A percentile compares a stretch with the other conserved stretches of the same genome.
phyloP scores from a whole-genome alignment of 768 basidiomycete species.

The Roridomyces roridus region DNA sequence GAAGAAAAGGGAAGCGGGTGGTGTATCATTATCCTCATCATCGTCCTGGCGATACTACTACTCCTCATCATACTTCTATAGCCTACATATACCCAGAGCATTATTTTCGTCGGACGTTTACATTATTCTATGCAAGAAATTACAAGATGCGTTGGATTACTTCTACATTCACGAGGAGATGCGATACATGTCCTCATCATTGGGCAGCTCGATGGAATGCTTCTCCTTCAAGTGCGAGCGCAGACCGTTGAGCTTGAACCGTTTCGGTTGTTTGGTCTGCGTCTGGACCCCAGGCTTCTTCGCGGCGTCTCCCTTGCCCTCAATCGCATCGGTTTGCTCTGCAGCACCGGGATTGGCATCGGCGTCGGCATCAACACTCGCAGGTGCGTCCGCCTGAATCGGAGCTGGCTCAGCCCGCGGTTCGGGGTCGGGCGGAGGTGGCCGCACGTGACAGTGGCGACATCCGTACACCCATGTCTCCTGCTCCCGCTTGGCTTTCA shows the following conservation, averaged over 20 bases:
- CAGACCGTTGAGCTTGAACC: slow-evolving; percentile 60
- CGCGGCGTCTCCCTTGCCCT: slow-evolving; percentile 10
- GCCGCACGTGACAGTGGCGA: slow-evolving; percentile 60
- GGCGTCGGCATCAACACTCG: too few species aligned
- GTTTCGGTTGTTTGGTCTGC: slow-evolving; percentile 28
- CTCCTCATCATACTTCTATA: slow-evolving; percentile 81
- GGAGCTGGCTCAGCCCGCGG: not conserved
- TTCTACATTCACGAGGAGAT: not conserved
- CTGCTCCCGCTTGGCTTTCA: slow-evolving; percentile 34
- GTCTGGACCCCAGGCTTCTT: slow-evolving; percentile 17
- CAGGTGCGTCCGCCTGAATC: too few species aligned
- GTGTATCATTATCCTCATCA: slow-evolving; percentile 86
- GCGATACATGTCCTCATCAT: slow-evolving; percentile 24
- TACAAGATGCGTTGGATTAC: too few species aligned
- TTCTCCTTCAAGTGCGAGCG: slow-evolving; percentile 68
- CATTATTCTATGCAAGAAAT: too few species aligned
- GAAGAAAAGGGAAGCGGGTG: slow-evolving; percentile 92
- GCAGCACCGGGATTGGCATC: too few species aligned
- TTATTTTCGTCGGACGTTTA: too few species aligned
- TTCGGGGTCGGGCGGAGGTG: not conserved
- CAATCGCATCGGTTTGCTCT: too few species aligned
- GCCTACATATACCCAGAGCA: not conserved
- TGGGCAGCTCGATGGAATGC: slow-evolving; percentile 13
- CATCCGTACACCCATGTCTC: slow-evolving; percentile 54
- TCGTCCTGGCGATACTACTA: slow-evolving; percentile 78